Evolutionary conservation across 371 early-diverging fungal species (phyloP), one percentile per base, ranked within the genome.

Genomic region (Umbelopsis sp.): DNA sequence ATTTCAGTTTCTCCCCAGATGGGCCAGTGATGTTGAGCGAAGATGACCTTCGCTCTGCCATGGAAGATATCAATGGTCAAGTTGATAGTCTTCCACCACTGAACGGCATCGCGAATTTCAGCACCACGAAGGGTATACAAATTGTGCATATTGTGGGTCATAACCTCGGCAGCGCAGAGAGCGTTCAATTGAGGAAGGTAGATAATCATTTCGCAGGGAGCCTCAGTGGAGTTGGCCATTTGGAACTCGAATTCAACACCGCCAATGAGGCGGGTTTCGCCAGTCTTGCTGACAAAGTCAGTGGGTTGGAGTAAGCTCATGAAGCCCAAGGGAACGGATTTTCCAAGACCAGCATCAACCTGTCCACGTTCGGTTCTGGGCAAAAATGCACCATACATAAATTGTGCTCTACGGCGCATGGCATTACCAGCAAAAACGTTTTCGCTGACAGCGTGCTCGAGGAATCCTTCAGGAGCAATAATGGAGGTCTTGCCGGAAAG

Each of bases 131-230:
- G 57, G 35, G 57, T 57, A 35, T 57, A 57, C 29, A 57, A 29
- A 18, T 57, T 57, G 57, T 57, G 57, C 57, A 57, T 57, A 35
- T 57, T 57, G 57, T 57, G 57, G 18, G 57, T 57, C 57, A 57
- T 57, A 18, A 57, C 57, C 18, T 57, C 57, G 18, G 57, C 57
- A 57, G 57, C 57, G 14, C 57, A 57, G n/a, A 57, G 57, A 35
- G 57, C 57, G 11, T 29, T 24, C 37, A 57, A n/a, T 18, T 35
- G 57, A 35, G 57, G 57, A 9, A 57, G 29, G 35, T 57, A 57
- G 12, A 57, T 57, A 1, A 57, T 10, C 57, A 57, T 57, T n/a
- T 57, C 57, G 29, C 57, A 57, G 7, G 57, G 57, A 14, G 57
- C 57, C n/a, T 57, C 57, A 57, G 57, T 57, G 35, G 18, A 29